phyloP scores from a whole-genome alignment of 2,329 filamentous ascomycete species.

The Pyrenophora graminea region DNA sequence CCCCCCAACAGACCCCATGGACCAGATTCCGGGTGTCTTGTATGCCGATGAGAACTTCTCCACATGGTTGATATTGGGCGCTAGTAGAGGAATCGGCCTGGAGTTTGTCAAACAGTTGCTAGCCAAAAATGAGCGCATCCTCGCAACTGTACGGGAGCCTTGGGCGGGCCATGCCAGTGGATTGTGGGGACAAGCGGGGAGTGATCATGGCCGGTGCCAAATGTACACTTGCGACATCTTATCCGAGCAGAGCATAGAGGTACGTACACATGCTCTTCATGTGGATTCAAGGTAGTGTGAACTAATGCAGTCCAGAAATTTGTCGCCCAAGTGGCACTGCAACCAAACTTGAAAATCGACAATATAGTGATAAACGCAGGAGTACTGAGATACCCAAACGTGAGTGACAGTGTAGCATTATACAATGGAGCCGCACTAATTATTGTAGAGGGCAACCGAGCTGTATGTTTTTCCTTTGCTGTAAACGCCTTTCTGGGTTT shows the following conservation, averaged over 20 bases:
- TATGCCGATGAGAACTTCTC: slow-evolving; percentile 48
- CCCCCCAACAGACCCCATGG: slow-evolving; percentile 36
- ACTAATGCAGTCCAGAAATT: slow-evolving; percentile 45
- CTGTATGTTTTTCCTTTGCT: slow-evolving; percentile 46
- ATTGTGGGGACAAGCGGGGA: slow-evolving; percentile 49
- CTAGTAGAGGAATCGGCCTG: slow-evolving; percentile 55
- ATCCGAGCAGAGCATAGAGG: slow-evolving; percentile 56
- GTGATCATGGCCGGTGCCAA: slow-evolving; percentile 52
- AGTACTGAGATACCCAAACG: slow-evolving; percentile 61
- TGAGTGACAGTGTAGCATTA: slow-evolving; percentile 38
- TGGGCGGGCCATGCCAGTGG: slow-evolving; percentile 47
- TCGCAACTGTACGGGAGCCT: slow-evolving; percentile 56
- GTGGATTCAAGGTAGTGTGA: not conserved
- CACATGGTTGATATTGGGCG: slow-evolving; percentile 54
- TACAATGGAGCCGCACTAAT: slow-evolving; percentile 32
- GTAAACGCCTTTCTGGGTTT: slow-evolving; percentile 20
- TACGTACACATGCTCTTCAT: slow-evolving; percentile 21
- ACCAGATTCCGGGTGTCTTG: slow-evolving; percentile 50
- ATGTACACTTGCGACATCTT: slow-evolving; percentile 60
- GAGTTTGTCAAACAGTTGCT: slow-evolving; percentile 59
- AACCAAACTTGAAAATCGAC: slow-evolving; percentile 54
- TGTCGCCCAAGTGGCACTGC: slow-evolving; percentile 46
- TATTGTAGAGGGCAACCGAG: slow-evolving; percentile 55
- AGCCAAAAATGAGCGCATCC: slow-evolving; percentile 53
- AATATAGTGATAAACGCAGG: slow-evolving; percentile 63